A percentile compares a stretch with the other conserved stretches of the same genome.
Evolutionary conservation across 345 rosid species (phyloP).

Genomic region (Rhodamnia rubescens): DNA sequence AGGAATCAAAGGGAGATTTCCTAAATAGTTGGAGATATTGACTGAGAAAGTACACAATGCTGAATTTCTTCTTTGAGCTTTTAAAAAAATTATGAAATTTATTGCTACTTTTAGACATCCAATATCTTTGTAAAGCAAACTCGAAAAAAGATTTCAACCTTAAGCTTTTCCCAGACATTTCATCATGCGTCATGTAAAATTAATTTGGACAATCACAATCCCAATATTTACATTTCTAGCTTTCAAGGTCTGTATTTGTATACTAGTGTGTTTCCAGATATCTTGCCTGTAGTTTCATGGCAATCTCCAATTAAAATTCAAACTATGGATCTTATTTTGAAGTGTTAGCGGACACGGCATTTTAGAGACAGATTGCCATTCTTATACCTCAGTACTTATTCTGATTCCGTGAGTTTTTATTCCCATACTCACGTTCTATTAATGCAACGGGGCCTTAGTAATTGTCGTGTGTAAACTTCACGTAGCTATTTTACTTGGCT

Average conservation of each 20-base stretch:
- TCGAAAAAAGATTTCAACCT: neutral
- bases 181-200: neutral
- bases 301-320: neutral
- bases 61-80: neutral
- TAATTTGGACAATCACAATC: neutral
- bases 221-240: neutral
- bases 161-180: neutral
- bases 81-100: neutral
- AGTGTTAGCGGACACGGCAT: neutral
- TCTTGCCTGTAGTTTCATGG: neutral
- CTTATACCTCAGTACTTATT: neutral
- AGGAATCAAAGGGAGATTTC: neutral
- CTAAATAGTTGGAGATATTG: slow-evolving; percentile 2
- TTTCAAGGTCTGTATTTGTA: neutral
- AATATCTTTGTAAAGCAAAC: neutral
- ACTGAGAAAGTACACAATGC: neutral
- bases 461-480: neutral
- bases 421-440: neutral
- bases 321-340: neutral
- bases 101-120: neutral
- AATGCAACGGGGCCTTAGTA: neutral
- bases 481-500: neutral
- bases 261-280: neutral
- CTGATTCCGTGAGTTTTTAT: neutral
- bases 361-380: neutral